Conservation (phyloP, 257 asterid species). For the Solanum pinnatisectum region DNA sequence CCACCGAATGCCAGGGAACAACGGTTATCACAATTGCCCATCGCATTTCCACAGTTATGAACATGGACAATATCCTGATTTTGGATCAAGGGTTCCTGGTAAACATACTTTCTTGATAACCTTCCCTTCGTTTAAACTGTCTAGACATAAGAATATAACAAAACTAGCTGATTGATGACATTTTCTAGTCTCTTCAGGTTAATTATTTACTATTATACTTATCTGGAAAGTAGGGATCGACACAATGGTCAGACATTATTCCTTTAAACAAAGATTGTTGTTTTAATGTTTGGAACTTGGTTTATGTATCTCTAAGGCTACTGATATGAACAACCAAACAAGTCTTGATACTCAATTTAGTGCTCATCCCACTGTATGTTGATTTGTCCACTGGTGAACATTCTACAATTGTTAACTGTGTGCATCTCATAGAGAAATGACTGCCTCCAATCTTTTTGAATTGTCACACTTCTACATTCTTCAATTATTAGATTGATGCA, state of each 20-base stretch:
- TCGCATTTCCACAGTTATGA: slow-evolving; percentile 74
- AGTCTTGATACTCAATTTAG: not conserved
- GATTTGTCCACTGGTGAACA: not conserved
- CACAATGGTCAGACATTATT: not conserved
- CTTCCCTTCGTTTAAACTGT: not conserved
- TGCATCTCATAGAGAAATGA: not conserved
- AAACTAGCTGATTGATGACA: not conserved
- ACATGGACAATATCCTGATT: slow-evolving; percentile 64
- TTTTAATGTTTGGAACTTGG: not conserved
- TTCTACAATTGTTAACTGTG: not conserved
- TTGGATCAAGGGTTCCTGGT: slow-evolving; percentile 80
- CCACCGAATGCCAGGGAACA: slow-evolving; percentile 41
- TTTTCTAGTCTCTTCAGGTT: not conserved
- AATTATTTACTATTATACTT: not conserved
- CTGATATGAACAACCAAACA: not conserved
- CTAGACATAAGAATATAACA: not conserved
- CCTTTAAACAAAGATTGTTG: not conserved
- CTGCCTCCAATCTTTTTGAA: not conserved
- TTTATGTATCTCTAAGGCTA: not conserved
- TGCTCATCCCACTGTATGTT: not conserved
- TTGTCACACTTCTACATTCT: not conserved
- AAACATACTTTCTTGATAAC: not conserved
- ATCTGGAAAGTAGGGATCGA: not conserved
- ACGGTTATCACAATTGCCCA: slow-evolving; percentile 83
- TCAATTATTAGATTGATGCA: not conserved